These are phyloP conservation scores for Dactylellina parvicollis DNA, from an alignment of 2,329 filamentous ascomycete genomes.

Conservation along the genomic window DNA sequence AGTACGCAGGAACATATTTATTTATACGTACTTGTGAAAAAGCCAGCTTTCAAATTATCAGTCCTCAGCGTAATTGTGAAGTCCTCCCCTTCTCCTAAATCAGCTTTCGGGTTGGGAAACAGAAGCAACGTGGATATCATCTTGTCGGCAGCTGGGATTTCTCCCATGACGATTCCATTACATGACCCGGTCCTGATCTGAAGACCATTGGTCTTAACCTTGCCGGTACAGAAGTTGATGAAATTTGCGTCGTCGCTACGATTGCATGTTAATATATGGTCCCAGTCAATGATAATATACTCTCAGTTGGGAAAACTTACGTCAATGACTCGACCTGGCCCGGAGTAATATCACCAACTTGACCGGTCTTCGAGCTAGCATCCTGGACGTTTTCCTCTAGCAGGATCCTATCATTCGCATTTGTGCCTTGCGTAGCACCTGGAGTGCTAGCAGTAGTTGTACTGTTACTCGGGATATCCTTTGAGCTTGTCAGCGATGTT, in stretches of 20 bases:
- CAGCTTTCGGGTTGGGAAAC: constrained; percentile 67
- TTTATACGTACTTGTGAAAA: constrained; percentile 66
- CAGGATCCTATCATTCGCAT: constrained; percentile 55
- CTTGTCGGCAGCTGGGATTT: constrained; percentile 67
- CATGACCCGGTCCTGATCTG: constrained; percentile 71
- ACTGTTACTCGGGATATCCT: neutral
- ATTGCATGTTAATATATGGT: no score
- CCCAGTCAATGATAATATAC: neutral
- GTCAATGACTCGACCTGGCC: constrained; percentile 68
- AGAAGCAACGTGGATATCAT: constrained; percentile 70
- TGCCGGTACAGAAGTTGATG: constrained; percentile 71
- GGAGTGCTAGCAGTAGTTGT: neutral
- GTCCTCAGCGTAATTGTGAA: constrained; percentile 69
- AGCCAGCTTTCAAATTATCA: constrained; percentile 68
- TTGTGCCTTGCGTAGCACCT: constrained; percentile 54
- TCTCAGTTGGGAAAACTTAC: constrained; percentile 59
- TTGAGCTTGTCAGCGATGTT: constrained; percentile 3
- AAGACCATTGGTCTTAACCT: constrained; percentile 70
- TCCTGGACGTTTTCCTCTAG: constrained; percentile 64
- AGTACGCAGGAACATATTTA: no score
- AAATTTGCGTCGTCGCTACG: constrained; percentile 69
- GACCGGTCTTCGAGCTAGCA: constrained; percentile 66
- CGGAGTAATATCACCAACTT: constrained; percentile 61
- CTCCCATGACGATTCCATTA: constrained; percentile 71
- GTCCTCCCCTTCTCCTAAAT: constrained; percentile 64